Evolutionary conservation across 1,284 basidiomycete genomes (phyloP).

Genomic region (Bjerkandera adusta): DNA sequence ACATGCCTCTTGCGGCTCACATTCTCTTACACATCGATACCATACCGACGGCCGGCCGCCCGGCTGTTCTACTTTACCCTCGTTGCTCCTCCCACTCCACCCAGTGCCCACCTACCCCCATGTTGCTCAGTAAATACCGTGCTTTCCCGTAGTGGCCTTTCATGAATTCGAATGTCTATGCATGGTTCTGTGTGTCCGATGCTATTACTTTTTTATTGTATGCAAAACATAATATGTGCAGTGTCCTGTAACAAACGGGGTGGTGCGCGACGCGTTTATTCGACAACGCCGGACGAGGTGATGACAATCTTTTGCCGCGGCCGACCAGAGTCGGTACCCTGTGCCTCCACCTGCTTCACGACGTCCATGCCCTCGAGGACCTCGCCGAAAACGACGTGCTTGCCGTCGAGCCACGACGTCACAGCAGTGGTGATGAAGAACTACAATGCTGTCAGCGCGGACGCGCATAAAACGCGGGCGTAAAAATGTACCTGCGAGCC

Average conservation of each 20-base stretch:
- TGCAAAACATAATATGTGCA: background rate
- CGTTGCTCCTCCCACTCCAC: no score
- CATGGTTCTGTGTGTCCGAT: no score
- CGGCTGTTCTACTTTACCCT: no score
- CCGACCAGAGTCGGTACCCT: conserved; percentile 54
- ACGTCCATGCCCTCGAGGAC: conserved; percentile 78
- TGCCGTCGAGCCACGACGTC: conserved; percentile 77
- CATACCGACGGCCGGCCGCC: no score
- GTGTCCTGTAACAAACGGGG: no score
- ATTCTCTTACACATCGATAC: no score
- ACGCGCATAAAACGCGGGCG: background rate
- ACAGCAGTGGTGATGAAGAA: conserved; percentile 89
- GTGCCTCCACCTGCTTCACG: conserved; percentile 71
- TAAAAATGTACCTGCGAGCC: conserved; percentile 57
- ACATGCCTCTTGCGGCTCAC: no score
- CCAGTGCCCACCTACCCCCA: no score
- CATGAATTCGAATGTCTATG: no score
- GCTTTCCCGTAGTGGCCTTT: no score
- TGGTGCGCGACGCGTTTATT: conserved; percentile 7
- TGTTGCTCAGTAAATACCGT: no score
- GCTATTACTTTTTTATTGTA: background rate
- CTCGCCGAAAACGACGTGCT: conserved; percentile 85
- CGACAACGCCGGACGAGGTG: conserved; percentile 52
- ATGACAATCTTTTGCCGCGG: conserved; percentile 61
- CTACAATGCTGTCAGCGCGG: conserved; percentile 31